Percentiles rank a stretch among this genome's conserved stretches.
Evolutionary conservation across 1,284 basidiomycete genomes (phyloP).

Genomic region (Ceratobasidium sp.): DNA sequence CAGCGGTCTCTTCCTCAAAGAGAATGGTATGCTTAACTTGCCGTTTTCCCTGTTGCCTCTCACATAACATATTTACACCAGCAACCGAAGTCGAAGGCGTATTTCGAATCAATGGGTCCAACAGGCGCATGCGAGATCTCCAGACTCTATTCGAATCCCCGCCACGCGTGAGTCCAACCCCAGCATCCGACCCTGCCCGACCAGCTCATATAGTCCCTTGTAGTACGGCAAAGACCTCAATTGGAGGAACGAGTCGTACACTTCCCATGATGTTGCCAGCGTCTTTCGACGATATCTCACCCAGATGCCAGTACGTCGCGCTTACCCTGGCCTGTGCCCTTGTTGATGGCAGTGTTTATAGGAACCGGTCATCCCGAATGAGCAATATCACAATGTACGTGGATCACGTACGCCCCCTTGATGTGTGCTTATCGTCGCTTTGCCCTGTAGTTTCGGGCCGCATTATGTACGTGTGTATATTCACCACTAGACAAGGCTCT

Average conservation of each 20-base stretch:
- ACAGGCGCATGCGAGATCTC: constrained; percentile 94
- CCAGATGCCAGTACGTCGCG: constrained; percentile 85
- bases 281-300: constrained; percentile 96
- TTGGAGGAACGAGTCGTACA: constrained; percentile 87
- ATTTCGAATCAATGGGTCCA: constrained; percentile 93
- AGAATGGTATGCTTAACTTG: constrained; percentile 69
- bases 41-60: constrained; percentile 17
- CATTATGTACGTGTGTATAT: constrained; percentile 65
- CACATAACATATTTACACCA: constrained; percentile 52
- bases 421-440: not conserved
- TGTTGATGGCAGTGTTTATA: constrained; percentile 53
- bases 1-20: constrained; percentile 90
- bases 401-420: constrained; percentile 6
- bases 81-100: constrained; percentile 96
- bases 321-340: constrained; percentile 50
- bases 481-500: constrained; percentile 35
- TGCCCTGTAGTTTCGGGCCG: constrained; percentile 77
- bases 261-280: constrained; percentile 95
- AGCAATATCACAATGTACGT: constrained; percentile 87
- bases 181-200: not conserved
- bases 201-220: constrained; percentile 6
- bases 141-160: constrained; percentile 91
- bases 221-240: constrained; percentile 94
- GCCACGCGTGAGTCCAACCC: constrained; percentile 72
- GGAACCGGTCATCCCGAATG: constrained; percentile 91